phyloP scores from a whole-genome alignment of 176 grass and related monocot genomes.

The Tillandsia leiboldiana region DNA sequence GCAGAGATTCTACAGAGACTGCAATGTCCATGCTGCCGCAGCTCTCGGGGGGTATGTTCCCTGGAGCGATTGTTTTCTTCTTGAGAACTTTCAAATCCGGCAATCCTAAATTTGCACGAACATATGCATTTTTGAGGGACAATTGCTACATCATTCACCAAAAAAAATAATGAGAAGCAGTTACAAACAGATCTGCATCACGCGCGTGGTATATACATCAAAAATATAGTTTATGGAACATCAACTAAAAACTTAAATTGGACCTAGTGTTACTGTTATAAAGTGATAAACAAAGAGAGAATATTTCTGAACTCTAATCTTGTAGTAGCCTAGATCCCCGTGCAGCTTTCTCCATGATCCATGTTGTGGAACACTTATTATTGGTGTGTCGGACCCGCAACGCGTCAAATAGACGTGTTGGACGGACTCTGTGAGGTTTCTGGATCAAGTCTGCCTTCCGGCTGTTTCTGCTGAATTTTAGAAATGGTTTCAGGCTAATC shows the following conservation, averaged over 20 bases:
- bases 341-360: too few species aligned
- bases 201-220: background rate
- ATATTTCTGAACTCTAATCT: too few species aligned
- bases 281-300: background rate
- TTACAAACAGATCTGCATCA: slow-evolving; percentile 8
- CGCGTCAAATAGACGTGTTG: too few species aligned
- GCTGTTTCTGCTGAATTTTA: too few species aligned
- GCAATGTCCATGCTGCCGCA: slow-evolving; percentile 1
- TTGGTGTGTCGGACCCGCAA: too few species aligned
- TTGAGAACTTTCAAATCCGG: slow-evolving; percentile 26
- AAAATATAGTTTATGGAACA: background rate
- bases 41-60: background rate
- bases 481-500: too few species aligned
- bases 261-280: background rate
- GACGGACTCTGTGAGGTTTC: too few species aligned
- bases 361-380: too few species aligned
- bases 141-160: slow-evolving; percentile 56
- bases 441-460: too few species aligned
- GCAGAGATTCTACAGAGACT: slow-evolving; percentile 21
- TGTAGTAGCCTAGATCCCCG: too few species aligned
- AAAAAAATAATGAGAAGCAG: slow-evolving; percentile 28
- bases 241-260: background rate
- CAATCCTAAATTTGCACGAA: slow-evolving; percentile 42
- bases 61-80: slow-evolving; percentile 1
- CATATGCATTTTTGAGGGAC: slow-evolving; percentile 46